A percentile compares a stretch with the other conserved stretches of the same genome.
Conservation (phyloP, 345 rosid genomes). For the Euphorbia lathyris region DNA sequence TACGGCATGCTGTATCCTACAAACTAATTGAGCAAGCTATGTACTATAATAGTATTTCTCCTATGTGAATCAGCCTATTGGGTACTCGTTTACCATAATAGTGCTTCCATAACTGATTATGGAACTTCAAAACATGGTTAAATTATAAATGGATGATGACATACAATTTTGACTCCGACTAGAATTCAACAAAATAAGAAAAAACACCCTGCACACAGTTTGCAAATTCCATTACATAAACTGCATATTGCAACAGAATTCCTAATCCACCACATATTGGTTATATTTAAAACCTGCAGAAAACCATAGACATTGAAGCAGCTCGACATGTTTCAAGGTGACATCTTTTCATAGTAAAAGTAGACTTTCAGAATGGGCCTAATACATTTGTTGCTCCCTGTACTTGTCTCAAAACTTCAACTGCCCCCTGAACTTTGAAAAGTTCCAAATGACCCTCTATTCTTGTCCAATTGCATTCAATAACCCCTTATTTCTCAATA, state of each 20-base stretch:
- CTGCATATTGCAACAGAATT: not conserved
- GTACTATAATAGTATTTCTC: no score
- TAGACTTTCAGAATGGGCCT: no score
- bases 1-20: not conserved
- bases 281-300: not conserved
- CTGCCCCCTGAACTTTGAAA: no score
- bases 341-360: no score
- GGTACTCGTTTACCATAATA: no score
- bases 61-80: no score
- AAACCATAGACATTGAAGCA: not conserved
- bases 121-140: not conserved
- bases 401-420: no score
- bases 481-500: no score
- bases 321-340: not conserved
- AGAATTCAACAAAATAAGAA: not conserved
- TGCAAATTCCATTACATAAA: not conserved
- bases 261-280: not conserved
- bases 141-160: not conserved
- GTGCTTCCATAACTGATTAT: not conserved
- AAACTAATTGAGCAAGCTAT: not conserved
- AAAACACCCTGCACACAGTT: not conserved
- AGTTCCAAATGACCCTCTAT: no score
- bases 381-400: no score
- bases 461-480: no score
- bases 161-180: not conserved